Percentiles rank a stretch among this genome's conserved stretches.
phyloP scores from a whole-genome alignment of 352 stramenopile species.

The Phytopythium montanum region DNA sequence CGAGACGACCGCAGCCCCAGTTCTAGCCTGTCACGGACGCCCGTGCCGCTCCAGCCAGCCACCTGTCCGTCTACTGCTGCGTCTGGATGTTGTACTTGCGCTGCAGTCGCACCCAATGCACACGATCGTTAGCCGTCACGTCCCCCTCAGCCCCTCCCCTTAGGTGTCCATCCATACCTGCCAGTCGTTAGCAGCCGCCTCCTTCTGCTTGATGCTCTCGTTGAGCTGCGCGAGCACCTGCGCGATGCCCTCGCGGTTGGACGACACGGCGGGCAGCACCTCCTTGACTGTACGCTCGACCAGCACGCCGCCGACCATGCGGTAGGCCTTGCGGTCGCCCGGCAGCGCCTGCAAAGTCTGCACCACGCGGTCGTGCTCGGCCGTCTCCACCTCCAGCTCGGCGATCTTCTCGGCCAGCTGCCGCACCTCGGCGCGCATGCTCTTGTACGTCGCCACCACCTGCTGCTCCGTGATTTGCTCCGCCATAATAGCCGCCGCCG shows the following conservation, averaged over 20 bases:
- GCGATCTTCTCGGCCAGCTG: slow-evolving; percentile 84
- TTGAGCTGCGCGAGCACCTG: slow-evolving; percentile 75
- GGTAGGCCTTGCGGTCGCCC: slow-evolving; percentile 87
- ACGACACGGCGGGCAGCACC: slow-evolving; percentile 90
- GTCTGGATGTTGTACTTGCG: slow-evolving; percentile 86
- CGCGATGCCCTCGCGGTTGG: slow-evolving; percentile 77
- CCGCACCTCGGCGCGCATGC: slow-evolving; percentile 76
- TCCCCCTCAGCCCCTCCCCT: background rate
- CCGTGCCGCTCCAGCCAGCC: background rate
- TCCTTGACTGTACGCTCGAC: slow-evolving; percentile 96
- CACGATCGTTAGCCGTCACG: background rate
- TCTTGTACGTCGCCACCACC: slow-evolving; percentile 85
- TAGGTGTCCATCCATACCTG: slow-evolving; percentile 28
- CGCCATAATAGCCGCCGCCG: slow-evolving; percentile 28
- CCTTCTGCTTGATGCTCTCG: slow-evolving; percentile 83
- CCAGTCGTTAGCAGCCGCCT: slow-evolving; percentile 77
- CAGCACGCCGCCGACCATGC: slow-evolving; percentile 95
- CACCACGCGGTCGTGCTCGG: slow-evolving; percentile 83
- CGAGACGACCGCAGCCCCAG: background rate
- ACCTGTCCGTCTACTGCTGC: slow-evolving; percentile 40
- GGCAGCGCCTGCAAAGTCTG: slow-evolving; percentile 75
- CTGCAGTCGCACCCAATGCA: slow-evolving; percentile 17
- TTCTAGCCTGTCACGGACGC: background rate
- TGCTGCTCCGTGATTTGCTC: slow-evolving; percentile 79
- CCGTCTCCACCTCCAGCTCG: slow-evolving; percentile 80